Conservation (phyloP, 75 land plant species). For the Ceratopteris richardii region DNA sequence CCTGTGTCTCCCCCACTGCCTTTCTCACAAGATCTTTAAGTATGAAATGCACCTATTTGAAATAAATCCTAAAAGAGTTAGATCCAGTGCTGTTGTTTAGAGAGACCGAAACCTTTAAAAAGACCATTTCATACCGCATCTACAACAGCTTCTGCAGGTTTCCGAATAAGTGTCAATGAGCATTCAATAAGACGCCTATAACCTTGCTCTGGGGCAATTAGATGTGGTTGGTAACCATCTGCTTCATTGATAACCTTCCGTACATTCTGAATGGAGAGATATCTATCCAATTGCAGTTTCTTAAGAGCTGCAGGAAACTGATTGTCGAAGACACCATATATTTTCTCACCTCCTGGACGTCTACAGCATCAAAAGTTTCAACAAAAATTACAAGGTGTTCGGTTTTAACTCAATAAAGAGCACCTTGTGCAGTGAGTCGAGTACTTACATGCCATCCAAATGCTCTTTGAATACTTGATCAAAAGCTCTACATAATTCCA, state of each 20-base stretch:
- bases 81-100: no score
- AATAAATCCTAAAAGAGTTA: not conserved
- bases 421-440: not conserved
- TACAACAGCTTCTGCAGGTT: slow-evolving; percentile 93
- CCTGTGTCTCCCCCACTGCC: slow-evolving; percentile 65
- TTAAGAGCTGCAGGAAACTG: slow-evolving; percentile 93
- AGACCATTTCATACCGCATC: slow-evolving; percentile 56
- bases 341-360: slow-evolving; percentile 91
- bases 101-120: no score
- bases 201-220: slow-evolving; percentile 98
- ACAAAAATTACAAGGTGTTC: no score
- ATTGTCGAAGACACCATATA: slow-evolving; percentile 82
- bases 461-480: slow-evolving; percentile 85
- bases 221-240: slow-evolving; percentile 97
- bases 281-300: slow-evolving; percentile 86
- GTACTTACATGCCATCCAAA: slow-evolving; percentile 83
- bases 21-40: slow-evolving; percentile 82
- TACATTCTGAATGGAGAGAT: slow-evolving; percentile 90
- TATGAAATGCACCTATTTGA: slow-evolving; percentile 63
- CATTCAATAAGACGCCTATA: slow-evolving; percentile 89
- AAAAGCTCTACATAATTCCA: slow-evolving; percentile 88
- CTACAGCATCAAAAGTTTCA: slow-evolving; percentile 25
- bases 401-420: no score
- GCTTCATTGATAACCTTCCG: slow-evolving; percentile 84
- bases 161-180: slow-evolving; percentile 54